phyloP scores from a whole-genome alignment of 176 grass and related monocot genomes.

The Typha latifolia region DNA sequence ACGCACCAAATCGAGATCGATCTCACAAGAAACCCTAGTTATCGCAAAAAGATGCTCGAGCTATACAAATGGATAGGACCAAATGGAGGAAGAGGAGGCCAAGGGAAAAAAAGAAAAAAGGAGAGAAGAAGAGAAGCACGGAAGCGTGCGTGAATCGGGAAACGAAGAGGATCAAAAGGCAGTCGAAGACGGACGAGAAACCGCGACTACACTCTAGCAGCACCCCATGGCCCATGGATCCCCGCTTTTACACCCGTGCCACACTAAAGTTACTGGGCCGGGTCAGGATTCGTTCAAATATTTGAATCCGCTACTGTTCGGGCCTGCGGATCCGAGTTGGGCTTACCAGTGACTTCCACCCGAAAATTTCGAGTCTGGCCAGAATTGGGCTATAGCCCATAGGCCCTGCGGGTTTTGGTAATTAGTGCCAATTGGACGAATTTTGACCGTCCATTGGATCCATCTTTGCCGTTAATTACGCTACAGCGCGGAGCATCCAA shows the following conservation, averaged over 20 bases:
- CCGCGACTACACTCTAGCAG: too few relatives aligned
- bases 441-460: not conserved
- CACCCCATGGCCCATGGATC: too few relatives aligned
- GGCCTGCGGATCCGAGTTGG: too few relatives aligned
- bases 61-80: not conserved
- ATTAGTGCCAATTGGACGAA: not conserved
- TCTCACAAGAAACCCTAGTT: constrained; percentile 5
- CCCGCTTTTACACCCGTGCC: too few relatives aligned
- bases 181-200: not conserved
- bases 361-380: too few relatives aligned
- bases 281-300: too few relatives aligned
- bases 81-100: not conserved
- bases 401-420: too few relatives aligned
- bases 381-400: too few relatives aligned
- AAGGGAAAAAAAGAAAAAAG: not conserved
- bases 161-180: not conserved
- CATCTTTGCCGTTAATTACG: not conserved
- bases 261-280: too few relatives aligned
- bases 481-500: not conserved
- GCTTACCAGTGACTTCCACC: too few relatives aligned
- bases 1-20: not conserved
- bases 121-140: not conserved
- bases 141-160: not conserved
- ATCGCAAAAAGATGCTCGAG: not conserved
- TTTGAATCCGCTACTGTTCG: too few relatives aligned